Evolutionary conservation across 345 rosid species (phyloP), one percentile per base, ranked within the genome.

Genomic region (Lepidium didymum): DNA sequence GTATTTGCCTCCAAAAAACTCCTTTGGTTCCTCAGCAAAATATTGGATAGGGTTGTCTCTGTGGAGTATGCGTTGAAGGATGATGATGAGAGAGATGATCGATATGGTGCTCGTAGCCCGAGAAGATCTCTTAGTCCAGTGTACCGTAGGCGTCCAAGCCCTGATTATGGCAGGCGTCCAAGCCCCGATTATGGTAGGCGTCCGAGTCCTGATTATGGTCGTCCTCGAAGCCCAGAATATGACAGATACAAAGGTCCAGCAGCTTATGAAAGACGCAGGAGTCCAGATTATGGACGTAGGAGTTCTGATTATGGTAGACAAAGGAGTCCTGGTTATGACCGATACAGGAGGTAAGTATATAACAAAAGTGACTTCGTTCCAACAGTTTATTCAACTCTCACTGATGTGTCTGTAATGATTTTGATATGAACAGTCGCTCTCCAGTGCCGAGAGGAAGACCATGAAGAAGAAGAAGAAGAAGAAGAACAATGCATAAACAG

Each of bases 51-150:
- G 65, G 87, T 87, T 31, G 85, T 91, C 6, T 82, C 95, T 8
- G 89, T 92, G 31, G 96, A 92, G 81, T 89, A 92, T 78, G 98
- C 96, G 42, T 38, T 88, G 56, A 80, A 81, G 75, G 96, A 83
- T 78, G 96, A 83, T 21, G 78, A 76, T 63, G 93, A 88, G 71
- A 83, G 85, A 82, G 86, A 79, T 60, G 96, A 77, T 56, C 56
- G 73, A 1, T 75, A 77, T 31, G 56, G 49, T 53, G 85, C 67
- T 62, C 60, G 60, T 38, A 86, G 92, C 64, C 95, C 89, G 13
- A 84, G 82, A 64, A 83, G 87, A 70, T 92, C 90, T 40, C 88
- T 79, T 4, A 92, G 96, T 65, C 94, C 94, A 10, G 79, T 29
- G 21, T 80, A 78, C 59, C 83, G 76, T 37, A 81, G 82, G 65